Conservation (phyloP, 169 alveolate species). For the Toxoplasma gondii region DNA sequence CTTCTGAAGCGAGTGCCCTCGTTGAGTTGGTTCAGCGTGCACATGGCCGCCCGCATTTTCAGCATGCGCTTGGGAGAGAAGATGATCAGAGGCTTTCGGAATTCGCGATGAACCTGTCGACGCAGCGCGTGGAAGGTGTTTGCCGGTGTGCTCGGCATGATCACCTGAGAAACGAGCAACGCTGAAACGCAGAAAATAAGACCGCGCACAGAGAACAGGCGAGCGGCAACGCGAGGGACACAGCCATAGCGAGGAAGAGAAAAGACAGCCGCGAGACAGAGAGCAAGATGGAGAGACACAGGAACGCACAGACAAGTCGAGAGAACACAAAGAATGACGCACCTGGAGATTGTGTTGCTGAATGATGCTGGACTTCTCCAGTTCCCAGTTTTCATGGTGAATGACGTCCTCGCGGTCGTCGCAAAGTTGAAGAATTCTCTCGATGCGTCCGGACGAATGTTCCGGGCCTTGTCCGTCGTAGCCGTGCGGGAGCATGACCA, state of each 20-base stretch:
- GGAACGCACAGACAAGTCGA: not conserved
- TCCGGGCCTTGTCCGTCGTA: conserved; percentile 98
- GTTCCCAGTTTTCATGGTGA: conserved; percentile 68
- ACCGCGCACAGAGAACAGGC: not conserved
- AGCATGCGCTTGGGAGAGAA: conserved; percentile 82
- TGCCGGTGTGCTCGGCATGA: conserved; percentile 89
- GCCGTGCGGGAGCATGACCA: conserved; percentile 94
- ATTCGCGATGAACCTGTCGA: conserved; percentile 91
- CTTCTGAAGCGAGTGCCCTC: conserved; percentile 75
- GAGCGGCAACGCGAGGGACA: not conserved
- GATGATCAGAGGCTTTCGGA: conserved; percentile 85
- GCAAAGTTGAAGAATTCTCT: conserved; percentile 86
- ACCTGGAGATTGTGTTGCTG: conserved; percentile 69
- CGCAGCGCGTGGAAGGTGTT: conserved; percentile 93
- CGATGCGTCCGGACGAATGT: conserved; percentile 92
- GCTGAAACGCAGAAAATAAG: not conserved
- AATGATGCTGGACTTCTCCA: conserved; percentile 51
- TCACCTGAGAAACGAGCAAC: conserved; percentile 76
- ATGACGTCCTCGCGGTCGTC: conserved; percentile 80
- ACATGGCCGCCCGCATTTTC: conserved; percentile 72
- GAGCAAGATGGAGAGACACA: not conserved
- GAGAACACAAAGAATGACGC: not conserved
- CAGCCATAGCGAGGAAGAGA: not conserved
- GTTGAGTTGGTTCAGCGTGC: conserved; percentile 67
- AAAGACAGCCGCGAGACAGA: not conserved